Evolutionary conservation across 176 grass and related monocot species (phyloP), one percentile per base, ranked within the genome.

Genomic region (Chrysopogon serrulatus): DNA sequence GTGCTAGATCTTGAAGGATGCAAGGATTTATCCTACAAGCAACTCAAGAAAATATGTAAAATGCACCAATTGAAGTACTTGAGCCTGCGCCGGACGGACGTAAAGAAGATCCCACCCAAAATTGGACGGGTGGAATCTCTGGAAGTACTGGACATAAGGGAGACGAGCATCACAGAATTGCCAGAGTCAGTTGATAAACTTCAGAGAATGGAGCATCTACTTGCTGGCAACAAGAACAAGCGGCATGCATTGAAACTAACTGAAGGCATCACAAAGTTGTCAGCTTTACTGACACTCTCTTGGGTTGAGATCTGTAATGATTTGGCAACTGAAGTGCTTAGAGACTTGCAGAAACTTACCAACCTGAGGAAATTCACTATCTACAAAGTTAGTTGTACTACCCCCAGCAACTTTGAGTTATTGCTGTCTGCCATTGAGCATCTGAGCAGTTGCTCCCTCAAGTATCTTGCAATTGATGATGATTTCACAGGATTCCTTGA

Each of bases 371-470:
- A 87, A 37, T 18, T 81, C 18, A 26, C 42, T 10, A 68, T 87
- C 24, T 66, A 75, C 42, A 74, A 2, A 28, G 14, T 65, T 63
- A n/a, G 6, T 1, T 1, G 47, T 1, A 36, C 74, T 5, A 15
- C 2, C 6, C 1, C 6, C 0, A 0, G 14, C n/a, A 16, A 54
- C 2, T 0, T 54, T 4, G 2, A 41, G 11, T 67, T 51, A 32
- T 17, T 85, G 4, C 18, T 78, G 5, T 45, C 83, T 45, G 64
- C 64, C 19, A 85, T 85, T 60, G 83, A 85, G 37, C 63, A 85
- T 30, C 14, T 85, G 28, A 40, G 39, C 39, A 40, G 39, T 40
- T 40, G 39, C 39, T n/a, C n/a, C n/a, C n/a, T n/a, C n/a, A n/a
- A n/a, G n/a, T n/a, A n/a, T n/a, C n/a, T n/a, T n/a, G n/a, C n/a